A percentile compares a stretch with the other conserved stretches of the same genome.
Evolutionary conservation across 2,329 filamentous ascomycete genomes (phyloP).

Genomic region (Trichophyton mentagrophytes): DNA sequence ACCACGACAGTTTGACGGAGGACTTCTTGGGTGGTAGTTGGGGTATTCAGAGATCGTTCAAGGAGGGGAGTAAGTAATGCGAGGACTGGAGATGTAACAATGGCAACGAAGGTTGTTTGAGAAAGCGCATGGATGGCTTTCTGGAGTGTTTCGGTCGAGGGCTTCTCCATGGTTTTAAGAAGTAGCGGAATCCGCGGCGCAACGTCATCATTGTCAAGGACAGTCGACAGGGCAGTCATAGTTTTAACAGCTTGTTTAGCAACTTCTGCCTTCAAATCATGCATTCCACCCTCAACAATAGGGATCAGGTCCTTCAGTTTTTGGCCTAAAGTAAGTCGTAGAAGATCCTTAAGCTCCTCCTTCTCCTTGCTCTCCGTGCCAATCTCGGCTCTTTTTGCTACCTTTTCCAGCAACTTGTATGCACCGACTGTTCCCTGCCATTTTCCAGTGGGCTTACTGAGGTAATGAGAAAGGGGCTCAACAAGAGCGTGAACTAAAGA

Average conservation of each 20-base stretch:
- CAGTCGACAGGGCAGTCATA: slow-evolving; percentile 78
- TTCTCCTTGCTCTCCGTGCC: slow-evolving; percentile 72
- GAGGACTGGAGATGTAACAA: slow-evolving; percentile 89
- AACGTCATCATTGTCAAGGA: slow-evolving; percentile 95
- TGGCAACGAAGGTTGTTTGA: slow-evolving; percentile 94
- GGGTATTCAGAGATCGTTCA: slow-evolving; percentile 85
- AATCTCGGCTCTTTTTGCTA: slow-evolving; percentile 90
- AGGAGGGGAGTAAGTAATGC: slow-evolving; percentile 88
- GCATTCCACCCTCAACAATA: slow-evolving; percentile 55
- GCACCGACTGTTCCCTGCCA: slow-evolving; percentile 94
- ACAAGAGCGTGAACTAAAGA: slow-evolving; percentile 71
- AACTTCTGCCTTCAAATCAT: slow-evolving; percentile 80
- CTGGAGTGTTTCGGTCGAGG: slow-evolving; percentile 73
- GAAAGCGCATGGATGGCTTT: slow-evolving; percentile 95
- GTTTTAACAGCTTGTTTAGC: slow-evolving; percentile 79
- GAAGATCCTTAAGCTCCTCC: slow-evolving; percentile 73
- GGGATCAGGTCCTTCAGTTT: slow-evolving; percentile 32
- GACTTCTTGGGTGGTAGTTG: slow-evolving; percentile 82
- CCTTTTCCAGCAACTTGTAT: slow-evolving; percentile 70
- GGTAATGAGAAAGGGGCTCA: slow-evolving; percentile 60
- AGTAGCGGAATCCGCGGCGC: slow-evolving; percentile 81
- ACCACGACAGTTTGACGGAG: slow-evolving; percentile 92
- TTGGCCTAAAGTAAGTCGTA: slow-evolving; percentile 81
- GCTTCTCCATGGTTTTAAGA: slow-evolving; percentile 89
- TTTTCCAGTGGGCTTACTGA: slow-evolving; percentile 75